Percentiles rank a stretch among this genome's conserved stretches.
Conservation (phyloP, 495 filamentous ascomycete genomes). For the Lepidopterella palustris region DNA sequence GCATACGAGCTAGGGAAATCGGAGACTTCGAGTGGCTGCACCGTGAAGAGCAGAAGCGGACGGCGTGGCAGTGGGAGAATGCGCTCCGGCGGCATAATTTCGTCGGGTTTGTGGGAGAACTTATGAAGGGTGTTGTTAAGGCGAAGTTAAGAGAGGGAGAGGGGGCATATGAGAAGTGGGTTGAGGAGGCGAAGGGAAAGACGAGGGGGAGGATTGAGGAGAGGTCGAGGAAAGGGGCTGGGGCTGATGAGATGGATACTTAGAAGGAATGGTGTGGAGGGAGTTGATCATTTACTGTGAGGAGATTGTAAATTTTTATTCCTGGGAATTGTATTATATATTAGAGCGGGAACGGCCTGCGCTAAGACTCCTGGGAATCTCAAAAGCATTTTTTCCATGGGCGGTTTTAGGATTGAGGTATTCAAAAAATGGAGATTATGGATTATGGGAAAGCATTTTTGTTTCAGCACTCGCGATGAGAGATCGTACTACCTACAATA, state of each 20-base stretch:
- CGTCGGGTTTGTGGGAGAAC: constrained; percentile 88
- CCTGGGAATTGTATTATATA: background rate
- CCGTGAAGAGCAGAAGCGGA: constrained; percentile 76
- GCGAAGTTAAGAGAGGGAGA: constrained; percentile 56
- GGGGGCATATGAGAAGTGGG: constrained; percentile 68
- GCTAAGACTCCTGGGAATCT: background rate
- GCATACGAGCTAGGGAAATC: constrained; percentile 67
- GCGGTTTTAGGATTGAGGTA: no score
- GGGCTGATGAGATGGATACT: constrained; percentile 31
- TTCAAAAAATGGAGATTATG: no score
- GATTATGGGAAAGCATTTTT: no score
- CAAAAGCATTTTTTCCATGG: background rate
- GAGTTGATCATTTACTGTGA: background rate
- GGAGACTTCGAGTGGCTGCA: constrained; percentile 74
- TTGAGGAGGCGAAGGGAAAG: constrained; percentile 67
- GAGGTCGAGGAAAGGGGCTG: constrained; percentile 40
- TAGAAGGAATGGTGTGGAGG: background rate
- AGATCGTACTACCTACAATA: no score
- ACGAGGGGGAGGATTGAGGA: constrained; percentile 61
- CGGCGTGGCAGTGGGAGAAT: constrained; percentile 93
- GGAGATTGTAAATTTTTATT: background rate
- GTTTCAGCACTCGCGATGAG: no score
- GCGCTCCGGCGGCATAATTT: constrained; percentile 90
- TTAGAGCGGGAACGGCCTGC: background rate
- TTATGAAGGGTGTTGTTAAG: constrained; percentile 75